These are phyloP conservation scores for Salvia sclarea DNA, from an alignment of 305 asterid species.

Conservation along the genomic window DNA sequence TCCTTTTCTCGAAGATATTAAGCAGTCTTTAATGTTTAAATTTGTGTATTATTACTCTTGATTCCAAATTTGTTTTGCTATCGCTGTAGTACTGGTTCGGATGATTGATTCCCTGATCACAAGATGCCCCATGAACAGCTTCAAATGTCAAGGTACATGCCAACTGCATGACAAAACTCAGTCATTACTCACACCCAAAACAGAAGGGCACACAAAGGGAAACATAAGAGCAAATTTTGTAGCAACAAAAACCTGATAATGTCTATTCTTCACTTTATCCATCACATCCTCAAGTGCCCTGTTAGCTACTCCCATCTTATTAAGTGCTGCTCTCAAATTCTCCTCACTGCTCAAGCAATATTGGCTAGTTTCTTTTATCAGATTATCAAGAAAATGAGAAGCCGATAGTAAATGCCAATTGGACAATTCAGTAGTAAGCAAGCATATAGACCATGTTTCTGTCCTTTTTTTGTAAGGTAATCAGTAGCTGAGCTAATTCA, in stretches of 20 bases:
- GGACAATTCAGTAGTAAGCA: slow-evolving; percentile 16
- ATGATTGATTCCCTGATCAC: slow-evolving; percentile 92
- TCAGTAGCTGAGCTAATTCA: slow-evolving; percentile 19
- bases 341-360: slow-evolving; percentile 71
- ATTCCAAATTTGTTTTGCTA: slow-evolving; percentile 65
- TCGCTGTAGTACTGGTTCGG: slow-evolving; percentile 87
- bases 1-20: background rate
- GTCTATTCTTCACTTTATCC: slow-evolving; percentile 77
- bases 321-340: slow-evolving; percentile 83
- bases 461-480: slow-evolving; percentile 4
- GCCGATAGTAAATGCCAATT: slow-evolving; percentile 10
- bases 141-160: slow-evolving; percentile 98
- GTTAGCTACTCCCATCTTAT: slow-evolving; percentile 76
- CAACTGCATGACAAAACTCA: slow-evolving; percentile 51
- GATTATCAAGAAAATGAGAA: slow-evolving; percentile 16
- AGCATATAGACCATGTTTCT: slow-evolving; percentile 8
- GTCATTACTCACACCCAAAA: slow-evolving; percentile 23
- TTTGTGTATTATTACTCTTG: slow-evolving; percentile 45
- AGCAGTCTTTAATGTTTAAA: background rate
- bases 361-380: slow-evolving; percentile 14
- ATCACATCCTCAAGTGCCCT: slow-evolving; percentile 71
- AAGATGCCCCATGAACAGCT: slow-evolving; percentile 78
- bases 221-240: slow-evolving; percentile 15
- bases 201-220: slow-evolving; percentile 10
- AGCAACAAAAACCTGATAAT: slow-evolving; percentile 69